Evolutionary conservation across 441 rosid genomes (phyloP).

Genomic region (Pelargonium citronellum): DNA sequence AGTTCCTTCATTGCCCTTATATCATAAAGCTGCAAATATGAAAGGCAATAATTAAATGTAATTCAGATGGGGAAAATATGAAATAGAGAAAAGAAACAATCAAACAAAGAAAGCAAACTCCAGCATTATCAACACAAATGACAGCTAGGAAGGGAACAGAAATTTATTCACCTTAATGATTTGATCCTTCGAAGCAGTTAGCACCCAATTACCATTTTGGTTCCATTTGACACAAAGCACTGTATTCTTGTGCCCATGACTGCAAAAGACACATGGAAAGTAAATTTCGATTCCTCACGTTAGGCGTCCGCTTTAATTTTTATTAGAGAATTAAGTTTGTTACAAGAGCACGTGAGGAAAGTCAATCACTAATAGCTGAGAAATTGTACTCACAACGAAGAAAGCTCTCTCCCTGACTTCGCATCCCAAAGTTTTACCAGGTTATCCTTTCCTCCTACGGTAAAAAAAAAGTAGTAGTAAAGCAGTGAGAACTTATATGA

Average conservation of each 20-base stretch:
- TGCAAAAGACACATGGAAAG: constrained; percentile 33
- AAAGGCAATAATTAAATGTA: constrained; percentile 10
- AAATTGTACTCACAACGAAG: constrained; percentile 67
- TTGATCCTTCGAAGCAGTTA: constrained; percentile 94
- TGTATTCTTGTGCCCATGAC: constrained; percentile 96
- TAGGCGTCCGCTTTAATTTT: background rate
- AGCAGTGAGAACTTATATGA: constrained; percentile 14
- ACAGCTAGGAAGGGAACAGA: constrained; percentile 14
- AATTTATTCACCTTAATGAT: constrained; percentile 59
- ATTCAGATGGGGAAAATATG: constrained; percentile 9
- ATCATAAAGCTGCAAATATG: constrained; percentile 71
- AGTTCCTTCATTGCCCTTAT: constrained; percentile 98
- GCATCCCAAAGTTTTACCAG: constrained; percentile 99
- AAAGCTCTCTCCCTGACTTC: constrained; percentile 80
- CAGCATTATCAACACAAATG: constrained; percentile 4
- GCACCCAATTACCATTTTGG: constrained; percentile 94
- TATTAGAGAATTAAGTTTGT: background rate
- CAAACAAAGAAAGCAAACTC: constrained; percentile 10
- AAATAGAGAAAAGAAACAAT: constrained; percentile 11
- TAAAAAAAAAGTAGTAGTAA: constrained; percentile 22
- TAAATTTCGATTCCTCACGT: background rate
- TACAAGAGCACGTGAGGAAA: background rate
- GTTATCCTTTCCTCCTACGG: constrained; percentile 87
- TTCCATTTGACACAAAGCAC: constrained; percentile 98
- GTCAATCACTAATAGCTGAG: background rate